phyloP scores from a whole-genome alignment of 306 rosid genomes.

The Castanea mollissima region DNA sequence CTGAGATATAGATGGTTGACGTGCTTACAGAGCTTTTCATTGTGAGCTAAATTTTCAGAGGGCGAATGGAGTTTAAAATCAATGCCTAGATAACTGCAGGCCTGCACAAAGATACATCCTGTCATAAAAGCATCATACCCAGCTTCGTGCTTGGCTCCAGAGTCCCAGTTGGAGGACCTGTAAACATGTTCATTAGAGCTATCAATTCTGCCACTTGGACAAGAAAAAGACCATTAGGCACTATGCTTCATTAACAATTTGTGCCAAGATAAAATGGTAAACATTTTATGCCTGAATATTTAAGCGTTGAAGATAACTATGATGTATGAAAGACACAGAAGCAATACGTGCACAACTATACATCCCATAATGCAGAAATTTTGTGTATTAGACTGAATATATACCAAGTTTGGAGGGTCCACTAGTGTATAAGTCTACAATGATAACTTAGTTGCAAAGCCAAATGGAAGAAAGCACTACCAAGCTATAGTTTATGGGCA shows the following conservation, averaged over 20 bases:
- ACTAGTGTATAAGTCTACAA: neutral
- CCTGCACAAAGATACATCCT: conserved; percentile 85
- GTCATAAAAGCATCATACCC: conserved; percentile 99
- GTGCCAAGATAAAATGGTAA: neutral
- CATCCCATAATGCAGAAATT: neutral
- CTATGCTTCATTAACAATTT: neutral
- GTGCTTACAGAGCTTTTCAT: conserved; percentile 58
- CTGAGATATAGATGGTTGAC: conserved; percentile 77
- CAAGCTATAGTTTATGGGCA: conserved; percentile 12
- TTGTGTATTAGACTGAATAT: neutral
- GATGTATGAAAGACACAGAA: neutral
- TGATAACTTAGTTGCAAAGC: neutral
- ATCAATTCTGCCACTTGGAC: conserved; percentile 9
- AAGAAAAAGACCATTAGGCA: neutral
- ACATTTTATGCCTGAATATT: neutral
- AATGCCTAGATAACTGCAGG: conserved; percentile 71
- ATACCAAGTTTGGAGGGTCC: neutral
- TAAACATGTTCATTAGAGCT: conserved; percentile 25
- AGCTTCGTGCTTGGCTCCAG: conserved; percentile 96
- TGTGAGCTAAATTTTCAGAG: conserved; percentile 48
- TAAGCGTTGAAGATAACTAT: conserved; percentile 8
- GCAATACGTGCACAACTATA: neutral
- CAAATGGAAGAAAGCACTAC: neutral
- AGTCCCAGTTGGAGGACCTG: conserved; percentile 90
- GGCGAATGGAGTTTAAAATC: conserved; percentile 46